phyloP scores from a whole-genome alignment of 148 eudicot genomes.

The Fagopyrum esculentum region DNA sequence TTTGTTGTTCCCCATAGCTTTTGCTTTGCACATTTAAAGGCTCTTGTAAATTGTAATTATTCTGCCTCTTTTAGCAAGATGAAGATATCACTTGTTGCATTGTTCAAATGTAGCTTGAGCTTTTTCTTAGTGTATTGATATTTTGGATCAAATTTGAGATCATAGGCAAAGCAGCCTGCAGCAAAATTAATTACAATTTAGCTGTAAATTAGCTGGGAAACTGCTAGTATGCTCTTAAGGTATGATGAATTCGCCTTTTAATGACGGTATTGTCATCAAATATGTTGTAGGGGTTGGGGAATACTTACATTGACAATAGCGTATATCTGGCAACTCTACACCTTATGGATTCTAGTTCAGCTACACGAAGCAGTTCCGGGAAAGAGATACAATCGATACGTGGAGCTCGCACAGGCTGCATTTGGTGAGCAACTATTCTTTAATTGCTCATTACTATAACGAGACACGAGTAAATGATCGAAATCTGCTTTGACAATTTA shows the following conservation, averaged over 20 bases:
- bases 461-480: too few relatives aligned
- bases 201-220: not conserved
- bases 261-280: not conserved
- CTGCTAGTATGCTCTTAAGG: not conserved
- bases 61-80: conserved; percentile 8
- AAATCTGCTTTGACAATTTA: too few relatives aligned
- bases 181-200: not conserved
- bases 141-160: not conserved
- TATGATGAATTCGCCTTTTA: not conserved
- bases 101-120: not conserved
- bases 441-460: not conserved
- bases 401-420: conserved; percentile 96
- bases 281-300: conserved; percentile 87
- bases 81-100: not conserved
- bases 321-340: conserved; percentile 91
- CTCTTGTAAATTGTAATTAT: conserved; percentile 20
- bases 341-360: conserved; percentile 96
- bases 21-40: conserved; percentile 20
- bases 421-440: conserved; percentile 45
- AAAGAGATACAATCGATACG: conserved; percentile 91
- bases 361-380: conserved; percentile 99
- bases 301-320: conserved; percentile 84
- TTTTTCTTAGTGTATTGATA: not conserved
- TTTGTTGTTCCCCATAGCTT: conserved; percentile 21
- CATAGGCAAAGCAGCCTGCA: not conserved